Base-by-base conservation (phyloP, 495 filamentous ascomycete species). In the Aspergillus sclerotioniger region DNA sequence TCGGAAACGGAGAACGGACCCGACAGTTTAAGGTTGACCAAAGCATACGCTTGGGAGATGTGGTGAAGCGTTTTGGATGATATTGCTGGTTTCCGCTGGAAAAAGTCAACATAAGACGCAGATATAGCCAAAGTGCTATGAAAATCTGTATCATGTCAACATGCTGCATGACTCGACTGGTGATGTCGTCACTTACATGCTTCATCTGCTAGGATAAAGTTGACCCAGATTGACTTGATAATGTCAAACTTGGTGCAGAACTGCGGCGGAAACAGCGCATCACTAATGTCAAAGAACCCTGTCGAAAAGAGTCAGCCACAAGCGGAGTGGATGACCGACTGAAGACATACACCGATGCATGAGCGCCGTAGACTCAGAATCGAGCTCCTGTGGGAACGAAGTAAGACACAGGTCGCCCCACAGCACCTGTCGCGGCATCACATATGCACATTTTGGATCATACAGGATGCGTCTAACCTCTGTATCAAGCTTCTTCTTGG, bases 121-220 rank as follows among this genome's bases (percentile, higher is more conserved):
- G 54, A 60, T 53, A 66, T 60, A 29, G 66, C 66, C 25, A 68
- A 43, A 10, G 60, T 56, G 47, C 47, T 56, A 58, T 68, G 66
- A 28, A 63, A 68, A 46, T 63, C 66, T 68, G 41, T 17, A 25
- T 20, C 35, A 19, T 10, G n/a, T n/a, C n/a, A n/a, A n/a, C n/a
- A 10, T 29, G 29, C 43, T 25, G 43, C 13, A 52, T 41, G 13
- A 28, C 17, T n/a, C 29, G 13, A 10, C 31, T 33, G 15, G 48
- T 8, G 21, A 62, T 17, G 21, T 9, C 25, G 33, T 21, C 33
- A 50, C 65, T 65, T 41, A 68, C 65, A 68, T 48, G 65, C 63
- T 62, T 68, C 63, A 59, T 68, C 63, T 54, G 33, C 51, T 17
- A 68, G 61, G 43, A 68, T 53, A 35, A 41, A 58, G 32, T 63